Base-by-base conservation (phyloP, 768 basidiomycete genomes). In the Lepiota brunneoincarnata region DNA sequence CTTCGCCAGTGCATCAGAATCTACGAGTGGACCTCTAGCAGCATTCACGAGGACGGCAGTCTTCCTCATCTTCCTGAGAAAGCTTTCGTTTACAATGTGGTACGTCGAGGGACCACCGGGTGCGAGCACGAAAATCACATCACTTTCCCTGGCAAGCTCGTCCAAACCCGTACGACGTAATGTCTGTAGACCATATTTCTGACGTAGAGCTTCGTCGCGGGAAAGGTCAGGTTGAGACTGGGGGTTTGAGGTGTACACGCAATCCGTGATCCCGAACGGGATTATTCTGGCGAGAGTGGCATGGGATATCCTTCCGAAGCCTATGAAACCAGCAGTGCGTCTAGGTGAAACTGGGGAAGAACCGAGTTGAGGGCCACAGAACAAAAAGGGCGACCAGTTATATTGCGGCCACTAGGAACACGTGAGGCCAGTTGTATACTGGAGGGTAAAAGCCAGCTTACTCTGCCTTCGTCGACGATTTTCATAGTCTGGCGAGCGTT, bases 261-360 rank as follows among this genome's bases (percentile, higher is more conserved):
- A 86, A 60, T 82, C 74, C 0, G 83, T 87, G 63, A 92, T 77
- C 21, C 89, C 93, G 65, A 98, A 98, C 0, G 90, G 83, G 9
- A 89, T 71, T 35, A 98, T 80, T 2, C 96, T 84, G 1, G 78
- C 69, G 38, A 96, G 79, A 0, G 88, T 89, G 18, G 87, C 87
- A 62, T 94, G 91, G 0, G 93, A 84, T 61, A 98, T 98, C 21
- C 96, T 84, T 5, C 96, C 96, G 61, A 98, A 98, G 11, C 97
- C 97, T 28, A 98, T 75, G 72, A 98, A 97, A 1, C 93, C 94
- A 2, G 86, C 82, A 1, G 86, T 95, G 39, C 86, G 83, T 6
- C 66, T 77, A 2, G 77, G 77, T 6, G 79, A 73, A 14, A 73
- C 61, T 1, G 63, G 53, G 1, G 78, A 76, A 0, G 84, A 69